Evolutionary conservation across 2,329 filamentous ascomycete species (phyloP), one percentile per base, ranked within the genome.

Genomic region (Fusarium gaditjirri): DNA sequence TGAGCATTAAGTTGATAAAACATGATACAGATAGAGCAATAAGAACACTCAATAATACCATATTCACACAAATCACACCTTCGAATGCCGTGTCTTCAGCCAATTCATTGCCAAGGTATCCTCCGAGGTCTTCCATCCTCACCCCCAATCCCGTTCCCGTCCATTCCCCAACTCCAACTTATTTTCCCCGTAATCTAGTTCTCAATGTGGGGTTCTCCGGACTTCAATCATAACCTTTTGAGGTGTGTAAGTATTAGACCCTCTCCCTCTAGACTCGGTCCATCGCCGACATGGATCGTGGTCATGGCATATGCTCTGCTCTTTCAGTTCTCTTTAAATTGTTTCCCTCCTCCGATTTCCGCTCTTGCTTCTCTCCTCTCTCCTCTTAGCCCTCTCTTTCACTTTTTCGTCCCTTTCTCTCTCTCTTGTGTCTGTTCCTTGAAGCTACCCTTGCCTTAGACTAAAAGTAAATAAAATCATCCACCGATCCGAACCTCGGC

Each of bases 401-500:
- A 38, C 41, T 54, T 35, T 33, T 38, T 8, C 16, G 31, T 54
- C 35, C 27, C 43, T 54, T 53, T 62, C 25, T 61, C 35, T 36
- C 29, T 38, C 23, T 53, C 42, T 38, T 42, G 14, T 16, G n/a
- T 29, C n/a, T 43, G 27, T 23, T 68, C 36, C 58, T 38, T 13
- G 23, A 52, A 52, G 49, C 49, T 36, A 11, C 25, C 36, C 43
- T 31, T 12, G 31, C 11, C 31, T 31, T 46, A 29, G 42, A 39
- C 49, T n/a, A 52, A 53, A 41, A 50, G 49, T 53, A 39, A 53
- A 71, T 65, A 61, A 72, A 57, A 46, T 13, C 36, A 35, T 53
- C 64, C 68, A 68, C 42, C 55, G n/a, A 55, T 57, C 68, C 71
- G 68, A 74, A 63, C 73, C 73, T 75, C 73, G 73, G 73, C 53